Evolutionary conservation across 805 yeast species (phyloP), one percentile per base, ranked within the genome.

Genomic region (Teunomyces aglyptinius): DNA sequence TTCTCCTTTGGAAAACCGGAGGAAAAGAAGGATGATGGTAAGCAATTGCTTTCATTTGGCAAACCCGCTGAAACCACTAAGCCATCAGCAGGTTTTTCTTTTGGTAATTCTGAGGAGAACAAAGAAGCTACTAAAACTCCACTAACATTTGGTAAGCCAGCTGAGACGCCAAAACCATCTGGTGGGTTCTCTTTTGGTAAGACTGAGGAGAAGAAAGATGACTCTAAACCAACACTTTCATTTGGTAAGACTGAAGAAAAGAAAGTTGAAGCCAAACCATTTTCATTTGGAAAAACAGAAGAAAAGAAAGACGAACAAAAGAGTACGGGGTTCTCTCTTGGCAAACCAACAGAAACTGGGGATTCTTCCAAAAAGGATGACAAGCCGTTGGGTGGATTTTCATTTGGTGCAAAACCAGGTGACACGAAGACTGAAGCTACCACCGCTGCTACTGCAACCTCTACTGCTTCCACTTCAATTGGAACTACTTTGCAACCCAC

Each of bases 401-500:
- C 60, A 11, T 54, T 62, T 44, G 65, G 64, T 12, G 58, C 65
- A 20, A 54, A 49, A 26, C 47, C 53, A 7, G 53, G 44, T 5
- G 56, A 47, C 18, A 45, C 8, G 27, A 48, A 22, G 16, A 33
- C 41, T 10, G 39, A 42, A 15, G 46, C 41, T 15, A 32, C 38
- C 13, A 43, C 41, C 8, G 35, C 44, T 27, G 24, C 48, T 22
- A 47, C 46, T 16, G 45, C 49, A 4, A 19, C 38, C 11, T 19
- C 38, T 34, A 45, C 66, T 1, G 59, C 54, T 13, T 54, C 59
- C 32, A 51, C 57, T 2, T 48, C 55, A 29, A 54, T 50, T 29
- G 54, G 58, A 32, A 65, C 66, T 20, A 68, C 61, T 43, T 64
- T 74, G 18, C 73, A 75, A 45, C 68, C 82, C 2, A 82, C 85